Evolutionary conservation across 495 filamentous ascomycete genomes (phyloP), one percentile per base, ranked within the genome.

Genomic region (Rostrohypoxylon terebratum): DNA sequence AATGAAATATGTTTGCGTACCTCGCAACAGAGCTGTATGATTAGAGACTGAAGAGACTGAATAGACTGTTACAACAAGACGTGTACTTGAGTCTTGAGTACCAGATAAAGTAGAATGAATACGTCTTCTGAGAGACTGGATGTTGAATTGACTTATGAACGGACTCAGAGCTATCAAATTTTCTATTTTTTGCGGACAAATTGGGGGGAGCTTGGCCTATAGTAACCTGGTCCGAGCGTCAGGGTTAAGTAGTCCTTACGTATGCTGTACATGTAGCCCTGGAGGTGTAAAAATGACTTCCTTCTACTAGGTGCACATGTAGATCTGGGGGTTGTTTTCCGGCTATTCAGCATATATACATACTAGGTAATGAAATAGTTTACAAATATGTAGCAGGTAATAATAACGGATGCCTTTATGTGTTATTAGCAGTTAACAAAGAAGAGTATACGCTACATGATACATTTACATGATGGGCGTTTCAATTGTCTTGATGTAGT

Each of bases 1-100:
- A 59, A 59, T 0, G 7, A 59, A 59, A 58, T 58, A 23, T 33
- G 14, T n/a, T 59, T 59, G 4, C 55, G 55, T 59, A 59, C 55
- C 34, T 59, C 42, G 2, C 10, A 8, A n/a, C 10, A 42, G 36
- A 59, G n/a, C 21, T 40, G 2, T 25, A 36, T 16, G 10, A 14
- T 20, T 55, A 31, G 2, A n/a, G n/a, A n/a, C n/a, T n/a, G 31
- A 6, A 55, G 34, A 20, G 51, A 7, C 13, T 36, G 16, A 7
- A 20, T 36, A 4, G 11, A 10, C 8, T 54, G n/a, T 36, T 36
- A 25, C 51, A 55, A 55, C 9, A 14, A 5, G 23, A 33, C 8
- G 25, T 54, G 25, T 51, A 51, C 47, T 45, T 14, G 50, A 25
- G 25, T 16, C 47, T 45, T 14, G 50, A 25, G 25, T 16, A 51